These are phyloP conservation scores for Leptographium galeiforme DNA, from an alignment of 2,329 filamentous ascomycete species.

Conservation along the genomic window DNA sequence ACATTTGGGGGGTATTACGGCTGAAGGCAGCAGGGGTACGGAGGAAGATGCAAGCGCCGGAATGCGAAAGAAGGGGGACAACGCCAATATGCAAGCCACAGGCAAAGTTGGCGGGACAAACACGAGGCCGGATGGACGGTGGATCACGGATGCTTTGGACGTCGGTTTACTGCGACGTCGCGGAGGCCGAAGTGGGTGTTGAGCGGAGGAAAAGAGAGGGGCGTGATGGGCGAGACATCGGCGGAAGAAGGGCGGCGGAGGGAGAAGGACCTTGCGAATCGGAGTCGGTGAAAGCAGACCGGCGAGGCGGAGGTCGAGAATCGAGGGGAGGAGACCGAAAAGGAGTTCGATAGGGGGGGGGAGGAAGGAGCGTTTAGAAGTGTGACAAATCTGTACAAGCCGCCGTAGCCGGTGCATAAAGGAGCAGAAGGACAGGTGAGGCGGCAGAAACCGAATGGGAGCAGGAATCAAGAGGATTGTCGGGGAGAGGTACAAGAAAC, in stretches of 20 bases:
- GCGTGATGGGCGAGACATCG: slow-evolving; percentile 10
- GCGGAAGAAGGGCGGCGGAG: background rate
- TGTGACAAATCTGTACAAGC: background rate
- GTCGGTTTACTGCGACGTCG: slow-evolving; percentile 3
- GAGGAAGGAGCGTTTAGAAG: background rate
- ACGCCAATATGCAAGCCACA: background rate
- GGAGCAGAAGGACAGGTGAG: background rate
- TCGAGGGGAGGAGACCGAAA: background rate
- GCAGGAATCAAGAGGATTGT: background rate
- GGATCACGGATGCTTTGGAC: background rate
- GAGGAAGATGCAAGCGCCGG: background rate
- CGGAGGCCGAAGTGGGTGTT: background rate
- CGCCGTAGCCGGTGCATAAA: background rate
- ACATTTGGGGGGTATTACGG: slow-evolving; percentile 31
- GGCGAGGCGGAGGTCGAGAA: background rate
- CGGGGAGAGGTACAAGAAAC: background rate
- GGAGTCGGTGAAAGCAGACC: background rate
- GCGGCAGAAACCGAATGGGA: background rate
- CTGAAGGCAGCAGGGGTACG: background rate
- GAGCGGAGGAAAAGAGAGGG: slow-evolving; percentile 1
- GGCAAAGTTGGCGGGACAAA: background rate
- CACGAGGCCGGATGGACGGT: background rate
- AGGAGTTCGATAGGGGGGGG: background rate
- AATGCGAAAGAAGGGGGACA: background rate
- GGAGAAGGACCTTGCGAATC: background rate